Evolutionary conservation across 768 basidiomycete genomes (phyloP).

Genomic region (Asterophora lycoperdoides): DNA sequence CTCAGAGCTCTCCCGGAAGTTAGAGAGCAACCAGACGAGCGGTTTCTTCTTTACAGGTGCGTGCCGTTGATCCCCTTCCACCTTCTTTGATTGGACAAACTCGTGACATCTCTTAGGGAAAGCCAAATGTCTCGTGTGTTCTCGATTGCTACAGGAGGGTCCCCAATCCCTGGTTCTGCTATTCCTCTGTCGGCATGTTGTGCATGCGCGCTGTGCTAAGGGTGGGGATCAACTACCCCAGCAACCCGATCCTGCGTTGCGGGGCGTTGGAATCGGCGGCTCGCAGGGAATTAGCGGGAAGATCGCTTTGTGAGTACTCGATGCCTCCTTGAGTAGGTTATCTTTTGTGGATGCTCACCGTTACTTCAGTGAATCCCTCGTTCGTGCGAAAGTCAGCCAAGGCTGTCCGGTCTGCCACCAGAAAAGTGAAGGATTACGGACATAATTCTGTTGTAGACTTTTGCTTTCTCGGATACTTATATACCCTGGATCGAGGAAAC

Average conservation of each 20-base stretch:
- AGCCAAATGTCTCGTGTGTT: slow-evolving; percentile 64
- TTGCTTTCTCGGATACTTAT: too few relatives aligned
- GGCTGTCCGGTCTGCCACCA: slow-evolving; percentile 79
- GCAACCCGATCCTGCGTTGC: slow-evolving; percentile 51
- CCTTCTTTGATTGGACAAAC: not conserved
- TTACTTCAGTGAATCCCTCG: slow-evolving; percentile 56
- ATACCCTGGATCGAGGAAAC: too few relatives aligned
- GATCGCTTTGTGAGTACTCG: slow-evolving; percentile 69
- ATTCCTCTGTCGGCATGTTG: slow-evolving; percentile 85
- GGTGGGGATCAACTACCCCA: slow-evolving; percentile 60
- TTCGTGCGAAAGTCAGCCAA: slow-evolving; percentile 56
- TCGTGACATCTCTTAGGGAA: slow-evolving; percentile 41
- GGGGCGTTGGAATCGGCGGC: slow-evolving; percentile 39
- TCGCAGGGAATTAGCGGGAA: slow-evolving; percentile 56
- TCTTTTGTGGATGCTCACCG: slow-evolving; percentile 8
- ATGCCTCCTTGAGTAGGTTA: not conserved
- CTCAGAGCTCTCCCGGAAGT: slow-evolving; percentile 56
- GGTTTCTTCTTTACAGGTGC: slow-evolving; percentile 76
- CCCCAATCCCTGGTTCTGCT: slow-evolving; percentile 62
- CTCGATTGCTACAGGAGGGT: slow-evolving; percentile 49
- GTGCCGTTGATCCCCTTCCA: slow-evolving; percentile 20
- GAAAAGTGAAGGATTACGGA: slow-evolving; percentile 45
- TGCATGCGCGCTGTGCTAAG: slow-evolving; percentile 76
- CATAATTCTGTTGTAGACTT: slow-evolving; percentile 13
- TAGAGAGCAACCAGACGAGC: slow-evolving; percentile 73